A percentile compares a stretch with the other conserved stretches of the same genome.
Evolutionary conservation across 345 rosid genomes (phyloP).

Genomic region (Hirschfeldia incana): DNA sequence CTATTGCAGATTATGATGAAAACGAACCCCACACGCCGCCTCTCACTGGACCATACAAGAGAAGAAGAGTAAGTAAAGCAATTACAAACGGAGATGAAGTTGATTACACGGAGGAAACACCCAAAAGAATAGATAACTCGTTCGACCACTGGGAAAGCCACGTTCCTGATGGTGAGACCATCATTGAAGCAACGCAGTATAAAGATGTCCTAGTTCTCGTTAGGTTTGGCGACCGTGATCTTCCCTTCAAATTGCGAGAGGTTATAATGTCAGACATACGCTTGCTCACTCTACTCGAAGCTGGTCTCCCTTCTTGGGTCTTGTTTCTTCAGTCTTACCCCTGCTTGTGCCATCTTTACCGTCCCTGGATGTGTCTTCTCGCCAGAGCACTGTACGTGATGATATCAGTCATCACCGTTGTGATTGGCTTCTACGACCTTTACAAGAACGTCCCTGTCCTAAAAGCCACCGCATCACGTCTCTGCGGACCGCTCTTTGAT

Average conservation of each 20-base stretch:
- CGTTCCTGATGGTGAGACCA: conserved; percentile 45
- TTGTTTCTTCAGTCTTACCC: conserved; percentile 98
- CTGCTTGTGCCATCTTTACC: conserved; percentile 81
- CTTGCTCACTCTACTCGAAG: conserved; percentile 84
- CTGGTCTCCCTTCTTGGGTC: conserved; percentile 99
- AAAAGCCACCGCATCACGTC: conserved; percentile 79
- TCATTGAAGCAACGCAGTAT: conserved; percentile 57
- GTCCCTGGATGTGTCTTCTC: conserved; percentile 99
- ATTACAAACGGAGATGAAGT: conserved; percentile 50
- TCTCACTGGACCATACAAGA: conserved; percentile 70
- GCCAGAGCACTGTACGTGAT: conserved; percentile 85
- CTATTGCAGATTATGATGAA: conserved; percentile 32
- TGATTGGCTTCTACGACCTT: conserved; percentile 90
- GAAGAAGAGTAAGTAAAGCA: conserved; percentile 63
- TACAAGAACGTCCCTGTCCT: conserved; percentile 98
- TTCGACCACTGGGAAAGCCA: conserved; percentile 37
- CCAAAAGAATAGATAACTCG: conserved; percentile 44
- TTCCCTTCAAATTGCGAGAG: conserved; percentile 77
- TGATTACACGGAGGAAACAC: conserved; percentile 67
- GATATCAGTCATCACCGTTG: conserved; percentile 73
- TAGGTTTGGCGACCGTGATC: conserved; percentile 73
- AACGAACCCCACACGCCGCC: conserved; percentile 70
- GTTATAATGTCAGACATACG: conserved; percentile 74
- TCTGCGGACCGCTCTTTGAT: conserved; percentile 92
- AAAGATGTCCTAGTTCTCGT: conserved; percentile 72